Evolutionary conservation across 805 yeast species (phyloP), one percentile per base, ranked within the genome.

Genomic region (Metschnikowia dekortorum): DNA sequence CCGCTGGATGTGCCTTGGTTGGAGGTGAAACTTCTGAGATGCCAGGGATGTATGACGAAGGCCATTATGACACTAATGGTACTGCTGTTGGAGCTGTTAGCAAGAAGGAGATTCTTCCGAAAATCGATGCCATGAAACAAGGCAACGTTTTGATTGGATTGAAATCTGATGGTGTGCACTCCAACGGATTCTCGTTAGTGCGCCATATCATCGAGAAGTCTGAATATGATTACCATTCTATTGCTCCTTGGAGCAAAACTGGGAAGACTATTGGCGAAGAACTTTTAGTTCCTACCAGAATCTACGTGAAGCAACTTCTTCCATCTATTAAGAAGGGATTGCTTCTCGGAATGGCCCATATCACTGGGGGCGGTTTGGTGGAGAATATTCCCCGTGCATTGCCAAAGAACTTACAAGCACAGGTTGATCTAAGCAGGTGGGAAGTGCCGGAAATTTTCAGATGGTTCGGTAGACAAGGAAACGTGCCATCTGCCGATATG

Each of bases 1-100:
- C 83, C 57, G 87, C 98, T 33, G 97, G 96, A 9, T 92, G 99
- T 79, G 99, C 99, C 6, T 78, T 94, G 51, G 97, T 94, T 48
- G 99, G 99, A 50, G 99, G 99, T 58, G 99, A 94, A 72, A 94
- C 99, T 36, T 87, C 96, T 48, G 99, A 94, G 76, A 94, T 94
- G 99, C 99, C 99, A 29, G 99, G 99, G 57, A 89, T 94, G 87
- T 94, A 94, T 64, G 87, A 85, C 52, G 89, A 84, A 50, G 96
- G 95, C 33, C 98, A 94, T 71, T 94, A 94, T 66, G 99, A 94
- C 70, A 91, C 97, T 53, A 94, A 92, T 64, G 99, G 99, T 70
- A 95, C 99, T 35, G 95, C 97, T 48, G 91, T 94, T 40, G 99
- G 99, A 63, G 99, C 99, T 11, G 97, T 94, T 5, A 73, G 80